phyloP scores from a whole-genome alignment of 352 stramenopile species.

The Phytopythium cucurbitacearum region DNA sequence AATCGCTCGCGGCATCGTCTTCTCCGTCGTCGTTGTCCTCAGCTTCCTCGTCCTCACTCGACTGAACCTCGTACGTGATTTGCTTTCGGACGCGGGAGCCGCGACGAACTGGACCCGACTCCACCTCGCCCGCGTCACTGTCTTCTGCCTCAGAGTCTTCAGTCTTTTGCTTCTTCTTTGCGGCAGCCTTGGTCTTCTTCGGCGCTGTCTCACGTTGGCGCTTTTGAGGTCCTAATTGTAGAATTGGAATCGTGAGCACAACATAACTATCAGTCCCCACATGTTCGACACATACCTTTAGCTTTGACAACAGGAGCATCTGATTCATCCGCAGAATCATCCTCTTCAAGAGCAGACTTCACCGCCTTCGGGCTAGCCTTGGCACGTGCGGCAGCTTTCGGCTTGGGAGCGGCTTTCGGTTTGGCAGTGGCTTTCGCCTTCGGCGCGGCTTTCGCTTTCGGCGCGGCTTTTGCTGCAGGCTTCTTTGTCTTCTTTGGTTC shows the following conservation, averaged over 20 bases:
- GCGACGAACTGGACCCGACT: slow-evolving; percentile 25
- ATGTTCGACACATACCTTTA: slow-evolving; percentile 6
- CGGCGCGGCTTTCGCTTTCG: slow-evolving; percentile 27
- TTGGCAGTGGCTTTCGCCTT: slow-evolving; percentile 21
- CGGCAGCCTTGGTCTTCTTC: slow-evolving; percentile 15
- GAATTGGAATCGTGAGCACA: neutral
- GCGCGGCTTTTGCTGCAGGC: slow-evolving; percentile 13
- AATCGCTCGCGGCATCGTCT: slow-evolving; percentile 37
- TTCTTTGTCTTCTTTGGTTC: slow-evolving; percentile 23
- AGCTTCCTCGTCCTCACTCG: slow-evolving; percentile 32
- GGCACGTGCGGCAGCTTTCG: neutral
- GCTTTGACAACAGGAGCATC: neutral
- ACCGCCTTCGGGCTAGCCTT: neutral
- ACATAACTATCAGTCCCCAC: neutral
- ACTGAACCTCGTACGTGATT: slow-evolving; percentile 51
- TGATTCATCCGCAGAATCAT: neutral
- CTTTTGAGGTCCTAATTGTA: slow-evolving; percentile 17
- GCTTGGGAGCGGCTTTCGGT: slow-evolving; percentile 13
- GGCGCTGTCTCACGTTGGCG: slow-evolving; percentile 21
- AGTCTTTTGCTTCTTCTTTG: slow-evolving; percentile 1
- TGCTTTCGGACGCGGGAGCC: slow-evolving; percentile 29
- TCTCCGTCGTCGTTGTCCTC: slow-evolving; percentile 26
- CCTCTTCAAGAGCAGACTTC: slow-evolving; percentile 2
- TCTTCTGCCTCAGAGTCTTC: slow-evolving; percentile 8
- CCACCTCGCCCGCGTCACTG: slow-evolving; percentile 10